A percentile compares a stretch with the other conserved stretches of the same genome.
Evolutionary conservation across 2,329 filamentous ascomycete genomes (phyloP).

Genomic region (Neurospora sp.): DNA sequence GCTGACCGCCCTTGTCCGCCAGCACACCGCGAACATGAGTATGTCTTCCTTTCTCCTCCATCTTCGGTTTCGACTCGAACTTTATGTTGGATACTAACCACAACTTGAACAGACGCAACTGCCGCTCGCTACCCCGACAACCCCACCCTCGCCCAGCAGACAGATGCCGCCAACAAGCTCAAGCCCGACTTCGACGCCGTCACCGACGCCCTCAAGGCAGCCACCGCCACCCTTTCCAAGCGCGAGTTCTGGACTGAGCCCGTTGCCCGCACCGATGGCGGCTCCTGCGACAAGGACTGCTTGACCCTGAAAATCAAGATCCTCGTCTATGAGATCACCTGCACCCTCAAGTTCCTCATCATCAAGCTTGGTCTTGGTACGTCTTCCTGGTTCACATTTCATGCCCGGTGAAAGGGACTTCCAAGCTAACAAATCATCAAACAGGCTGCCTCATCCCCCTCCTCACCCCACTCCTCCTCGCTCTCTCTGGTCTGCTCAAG

Average conservation of each 20-base stretch:
- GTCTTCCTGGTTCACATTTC: conserved; percentile 1
- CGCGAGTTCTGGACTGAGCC: conserved; percentile 6
- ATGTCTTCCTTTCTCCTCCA: conserved; percentile 1
- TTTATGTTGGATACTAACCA: background rate
- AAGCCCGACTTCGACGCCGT: conserved; percentile 18
- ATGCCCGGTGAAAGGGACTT: too few species aligned
- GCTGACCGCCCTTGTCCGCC: conserved; percentile 13
- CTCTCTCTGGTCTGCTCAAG: conserved; percentile 17
- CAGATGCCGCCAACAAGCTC: conserved; percentile 13
- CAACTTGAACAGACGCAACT: conserved; percentile 15
- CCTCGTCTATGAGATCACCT: conserved; percentile 18
- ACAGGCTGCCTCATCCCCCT: conserved; percentile 13
- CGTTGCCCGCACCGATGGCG: conserved; percentile 1
- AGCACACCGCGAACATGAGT: conserved; percentile 21
- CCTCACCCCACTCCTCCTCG: conserved; percentile 17
- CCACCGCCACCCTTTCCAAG: conserved; percentile 16
- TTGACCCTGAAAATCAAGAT: conserved; percentile 15
- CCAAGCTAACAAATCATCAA: conserved; percentile 1
- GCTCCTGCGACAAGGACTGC: conserved; percentile 11
- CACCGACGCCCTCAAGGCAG: conserved; percentile 15
- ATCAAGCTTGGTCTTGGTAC: conserved; percentile 21
- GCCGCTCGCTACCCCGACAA: conserved; percentile 13
- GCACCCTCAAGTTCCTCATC: conserved; percentile 19
- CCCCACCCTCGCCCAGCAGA: conserved; percentile 14
- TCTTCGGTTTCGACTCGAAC: background rate